Evolutionary conservation across 371 early-diverging fungal genomes (phyloP), one percentile per base, ranked within the genome.

Genomic region (Lichtheimia corymbifera): DNA sequence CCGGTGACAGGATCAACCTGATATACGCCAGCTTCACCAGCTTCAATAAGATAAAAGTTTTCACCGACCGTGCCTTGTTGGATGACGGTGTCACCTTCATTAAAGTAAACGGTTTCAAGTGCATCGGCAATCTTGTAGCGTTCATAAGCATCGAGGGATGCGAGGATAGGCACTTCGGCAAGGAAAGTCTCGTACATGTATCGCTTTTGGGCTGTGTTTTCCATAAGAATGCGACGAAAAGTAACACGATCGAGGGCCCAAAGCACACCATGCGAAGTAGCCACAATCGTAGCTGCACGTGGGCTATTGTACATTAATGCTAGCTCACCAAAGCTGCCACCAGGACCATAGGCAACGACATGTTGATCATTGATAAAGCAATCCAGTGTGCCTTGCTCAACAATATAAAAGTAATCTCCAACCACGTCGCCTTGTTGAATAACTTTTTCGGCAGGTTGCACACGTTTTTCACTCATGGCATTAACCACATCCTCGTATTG

Each of bases 321-420:
- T 41, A 95, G 76, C 73, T 95, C 94, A 53, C 94, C 96, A 82
- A 95, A 93, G 49, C 83, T 79, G 20, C 89, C 92, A 43, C 88
- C 89, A 27, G 86, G 74, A 14, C 76, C 79, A 66, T 88, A 88
- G 12, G 81, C 76, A 41, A 80, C 76, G 25, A 92, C 91, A 22
- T 54, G 22, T 20, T 30, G 27, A 11, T 40, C 54, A 17, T 54
- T 40, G 70, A 97, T 93, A 70, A 87, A 90, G 47, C 97, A 93
- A 64, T 97, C 98, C 67, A 99, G 84, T 12, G 88, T 82, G 42
- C 99, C 99, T 17, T 84, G 85, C 68, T 98, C 99, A 28, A 98
- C 97, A 24, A 98, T 91, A 75, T 99, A 99, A 74, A 99, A 98
- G 76, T 83, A 97, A 81, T 97, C 97, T 30, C 98, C 99, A 22